Base-by-base conservation (phyloP, 148 eudicot species). In the Bassia scoparia region DNA sequence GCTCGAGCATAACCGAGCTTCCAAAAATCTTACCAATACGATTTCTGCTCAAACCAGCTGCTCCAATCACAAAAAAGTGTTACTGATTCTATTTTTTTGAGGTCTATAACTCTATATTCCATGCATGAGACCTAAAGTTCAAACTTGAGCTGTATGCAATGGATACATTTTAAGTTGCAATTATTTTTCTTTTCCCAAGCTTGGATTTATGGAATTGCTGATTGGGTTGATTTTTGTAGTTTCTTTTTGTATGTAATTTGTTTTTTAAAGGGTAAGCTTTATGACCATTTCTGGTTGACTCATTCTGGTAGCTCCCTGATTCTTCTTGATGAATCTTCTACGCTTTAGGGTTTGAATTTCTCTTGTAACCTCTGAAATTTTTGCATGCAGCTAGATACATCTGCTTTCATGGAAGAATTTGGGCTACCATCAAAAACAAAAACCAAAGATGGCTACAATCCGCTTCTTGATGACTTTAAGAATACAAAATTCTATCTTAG, bases 391-490 rank as follows among this genome's bases (percentile, higher is more conserved):
- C 97, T 96, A 53, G 94, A 96, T 75, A 90, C 97, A 49, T 86
- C 94, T 53, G 85, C 91, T 67, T 92, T 96, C 84, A 92, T 96
- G 97, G 96, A 89, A 71, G 96, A 96, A 73, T 96, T 96, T 56
- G 99, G 99, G 67, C 84, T 90, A 67, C 97, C 99, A 34, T 61
- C 89, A 27, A 92, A 84, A 83, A 96, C 99, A 49, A 90, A 87
- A 87, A 96, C 99, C 74, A 90, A 88, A 83, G 99, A 92, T 70
- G 99, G 99, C 64, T 96, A 96, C 84, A 92, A 96, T 73, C 99
- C 97, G 29, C 85, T 96, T 79, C 74, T 96, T 70, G 99, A 96
- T 43, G 99, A 96, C 86, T 96, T 96, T 86, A 96, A 90, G 87
- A 96, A 96, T 74, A 96, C 96, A 3, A 96, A 92, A 78, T 74